Percentiles rank a stretch among this genome's conserved stretches.
These are phyloP conservation scores for Hymenoscyphus fraxineus DNA, from an alignment of 2,329 filamentous ascomycete species.

Conservation along the genomic window DNA sequence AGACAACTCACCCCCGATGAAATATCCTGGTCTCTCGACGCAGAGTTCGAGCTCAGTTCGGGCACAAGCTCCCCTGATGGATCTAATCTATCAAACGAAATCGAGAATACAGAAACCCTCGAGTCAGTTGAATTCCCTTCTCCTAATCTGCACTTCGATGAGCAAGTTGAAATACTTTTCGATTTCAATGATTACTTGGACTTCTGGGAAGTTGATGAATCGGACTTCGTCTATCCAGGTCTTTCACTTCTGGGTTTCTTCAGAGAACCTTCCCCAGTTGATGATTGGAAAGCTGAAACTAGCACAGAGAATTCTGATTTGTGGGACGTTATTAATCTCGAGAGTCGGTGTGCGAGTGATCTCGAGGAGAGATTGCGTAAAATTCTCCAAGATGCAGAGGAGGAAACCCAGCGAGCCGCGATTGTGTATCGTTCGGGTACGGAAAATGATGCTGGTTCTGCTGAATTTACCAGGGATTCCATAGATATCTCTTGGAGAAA, in stretches of 20 bases:
- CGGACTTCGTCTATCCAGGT: not conserved
- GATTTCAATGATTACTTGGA: not conserved
- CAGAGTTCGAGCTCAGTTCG: no score
- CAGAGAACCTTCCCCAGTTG: not conserved
- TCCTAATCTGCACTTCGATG: not conserved
- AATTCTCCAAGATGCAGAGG: not conserved
- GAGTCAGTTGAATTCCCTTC: no score
- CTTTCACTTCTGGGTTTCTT: not conserved
- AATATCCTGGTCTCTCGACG: no score
- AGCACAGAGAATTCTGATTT: not conserved
- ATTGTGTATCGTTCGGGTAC: not conserved
- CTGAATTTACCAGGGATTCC: not conserved
- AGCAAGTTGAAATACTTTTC: not conserved
- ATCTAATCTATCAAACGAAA: no score
- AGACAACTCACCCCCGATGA: no score
- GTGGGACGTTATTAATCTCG: not conserved
- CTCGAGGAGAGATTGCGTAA: not conserved
- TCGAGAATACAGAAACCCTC: no score
- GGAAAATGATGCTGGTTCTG: not conserved
- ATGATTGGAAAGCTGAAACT: not conserved
- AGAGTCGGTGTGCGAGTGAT: not conserved
- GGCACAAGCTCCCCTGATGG: no score
- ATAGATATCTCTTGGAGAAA: no score
- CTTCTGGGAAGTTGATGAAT: not conserved
- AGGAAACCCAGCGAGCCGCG: not conserved